Conservation (phyloP, 805 yeast species). For the Pichia kluyveri region DNA sequence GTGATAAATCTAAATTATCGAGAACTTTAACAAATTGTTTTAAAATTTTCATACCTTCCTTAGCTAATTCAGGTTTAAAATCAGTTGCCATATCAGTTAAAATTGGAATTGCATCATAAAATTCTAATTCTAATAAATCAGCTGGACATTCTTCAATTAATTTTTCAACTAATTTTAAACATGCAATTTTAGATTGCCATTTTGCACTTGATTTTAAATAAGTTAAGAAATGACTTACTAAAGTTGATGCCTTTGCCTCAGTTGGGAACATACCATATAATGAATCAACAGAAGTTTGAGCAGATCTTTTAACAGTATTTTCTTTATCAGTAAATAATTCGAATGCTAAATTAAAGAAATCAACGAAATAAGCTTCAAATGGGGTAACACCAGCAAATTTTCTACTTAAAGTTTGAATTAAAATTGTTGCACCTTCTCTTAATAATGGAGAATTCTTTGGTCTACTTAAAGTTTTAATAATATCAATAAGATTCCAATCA, state of each 20-base stretch:
- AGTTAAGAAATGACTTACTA: slow-evolving; percentile 49
- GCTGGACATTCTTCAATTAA: slow-evolving; percentile 73
- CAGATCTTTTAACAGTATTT: slow-evolving; percentile 73
- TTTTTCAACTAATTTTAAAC: slow-evolving; percentile 63
- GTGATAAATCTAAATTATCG: slow-evolving; percentile 86
- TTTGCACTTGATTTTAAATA: slow-evolving; percentile 79
- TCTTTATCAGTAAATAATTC: slow-evolving; percentile 84
- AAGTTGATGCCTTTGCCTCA: slow-evolving; percentile 68
- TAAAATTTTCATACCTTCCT: slow-evolving; percentile 68
- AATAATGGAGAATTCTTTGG: slow-evolving; percentile 65
- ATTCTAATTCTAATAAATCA: slow-evolving; percentile 76
- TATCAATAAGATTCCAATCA: slow-evolving; percentile 59
- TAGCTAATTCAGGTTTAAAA: slow-evolving; percentile 91
- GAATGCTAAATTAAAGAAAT: slow-evolving; percentile 52
- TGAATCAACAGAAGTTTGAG: slow-evolving; percentile 69
- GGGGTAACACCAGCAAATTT: slow-evolving; percentile 62
- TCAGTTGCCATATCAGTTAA: slow-evolving; percentile 88
- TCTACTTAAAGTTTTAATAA: slow-evolving; percentile 57
- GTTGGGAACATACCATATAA: slow-evolving; percentile 61
- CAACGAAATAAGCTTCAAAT: slow-evolving; percentile 63
- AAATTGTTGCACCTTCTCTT: slow-evolving; percentile 67
- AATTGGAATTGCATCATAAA: slow-evolving; percentile 71
- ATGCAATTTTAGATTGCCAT: slow-evolving; percentile 86
- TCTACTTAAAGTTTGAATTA: slow-evolving; percentile 46
- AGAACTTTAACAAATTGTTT: slow-evolving; percentile 66